Evolutionary conservation across 2,329 filamentous ascomycete genomes (phyloP), one percentile per base, ranked within the genome.

Genomic region (Botrytis hyacinthi): DNA sequence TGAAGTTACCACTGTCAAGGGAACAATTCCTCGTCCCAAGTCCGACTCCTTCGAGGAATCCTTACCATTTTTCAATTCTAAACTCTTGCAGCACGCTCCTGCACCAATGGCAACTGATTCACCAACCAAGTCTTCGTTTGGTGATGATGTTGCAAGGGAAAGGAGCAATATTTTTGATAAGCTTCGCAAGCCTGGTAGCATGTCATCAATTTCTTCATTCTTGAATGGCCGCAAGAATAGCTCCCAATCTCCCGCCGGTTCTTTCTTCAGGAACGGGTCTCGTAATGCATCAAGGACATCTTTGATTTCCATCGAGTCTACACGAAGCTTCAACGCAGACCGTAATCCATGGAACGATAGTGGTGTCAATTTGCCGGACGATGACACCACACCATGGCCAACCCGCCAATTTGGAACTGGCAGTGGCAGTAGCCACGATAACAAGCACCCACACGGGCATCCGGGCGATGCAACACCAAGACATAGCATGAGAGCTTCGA

Each of bases 41-140:
- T 98, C 96, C 1, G 96, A 99, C 82, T 98, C 96, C 0, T 99
- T 99, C 77, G 96, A 99, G 82, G 95, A 99, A 79, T 97, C 95
- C 12, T 87, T 98, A 70, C 95, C 95, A 73, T 98, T 95, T 85
- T 99, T 99, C 80, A 93, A 98, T 81, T 98, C 95, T 3, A 98
- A 98, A 84, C 88, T 99, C 63, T 88, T 99, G 71, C 96, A 98
- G 83, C 94, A 97, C 79, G 95, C 95, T 6, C 94, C 95, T 51
- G 89, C 92, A 7, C 89, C 93, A 1, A 87, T 94, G 29, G 88
- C 90, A 22, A 94, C 93, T 6, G 95, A 98, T 81, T 97, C 95
- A 35, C 95, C 95, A 1, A 95, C 94, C 71, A 94, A 95, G 78
- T 89, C 91, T 70, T 92, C 89, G 68, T 98, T 98, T 80, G 91